These are phyloP conservation scores for Tricharina praecox DNA, from an alignment of 495 filamentous ascomycete genomes.

Conservation along the genomic window DNA sequence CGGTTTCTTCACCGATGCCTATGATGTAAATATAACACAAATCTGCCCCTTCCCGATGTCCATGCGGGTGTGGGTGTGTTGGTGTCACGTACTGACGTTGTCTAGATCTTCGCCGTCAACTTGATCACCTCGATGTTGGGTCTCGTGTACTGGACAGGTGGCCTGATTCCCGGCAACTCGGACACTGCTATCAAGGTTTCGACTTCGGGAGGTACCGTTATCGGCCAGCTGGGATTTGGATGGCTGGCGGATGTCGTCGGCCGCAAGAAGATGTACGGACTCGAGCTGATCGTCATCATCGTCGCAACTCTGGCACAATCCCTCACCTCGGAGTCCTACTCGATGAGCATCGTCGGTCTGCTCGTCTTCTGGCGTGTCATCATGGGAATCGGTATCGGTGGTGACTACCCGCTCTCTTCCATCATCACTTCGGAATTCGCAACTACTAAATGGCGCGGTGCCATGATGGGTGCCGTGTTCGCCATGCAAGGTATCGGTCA, in stretches of 20 bases:
- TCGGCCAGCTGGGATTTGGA: slow-evolving; percentile 73
- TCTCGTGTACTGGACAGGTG: slow-evolving; percentile 50
- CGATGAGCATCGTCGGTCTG: slow-evolving; percentile 54
- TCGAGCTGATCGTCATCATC: slow-evolving; percentile 80
- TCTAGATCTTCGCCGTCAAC: slow-evolving; percentile 56
- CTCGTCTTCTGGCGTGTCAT: slow-evolving; percentile 82
- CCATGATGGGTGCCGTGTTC: slow-evolving; percentile 80
- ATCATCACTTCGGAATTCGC: slow-evolving; percentile 76
- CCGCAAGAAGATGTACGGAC: slow-evolving; percentile 71
- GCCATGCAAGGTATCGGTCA: slow-evolving; percentile 74
- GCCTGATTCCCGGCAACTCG: slow-evolving; percentile 42
- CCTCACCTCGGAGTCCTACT: slow-evolving; percentile 47
- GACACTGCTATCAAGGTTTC: slow-evolving; percentile 80
- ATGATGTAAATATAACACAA: too few species aligned
- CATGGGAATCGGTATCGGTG: slow-evolving; percentile 66
- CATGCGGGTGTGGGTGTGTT: background rate
- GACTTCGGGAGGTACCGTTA: slow-evolving; percentile 70
- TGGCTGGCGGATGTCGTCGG: slow-evolving; percentile 63
- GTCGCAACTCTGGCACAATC: slow-evolving; percentile 64
- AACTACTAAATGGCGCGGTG: slow-evolving; percentile 67
- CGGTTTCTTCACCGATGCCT: slow-evolving; percentile 71
- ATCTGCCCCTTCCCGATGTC: slow-evolving; percentile 2
- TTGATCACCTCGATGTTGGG: slow-evolving; percentile 53
- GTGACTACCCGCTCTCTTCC: slow-evolving; percentile 70
- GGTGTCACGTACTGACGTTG: background rate